A percentile compares a stretch with the other conserved stretches of the same genome.
Conservation (phyloP, 768 basidiomycete genomes). For the Tricholoma furcatifolium region DNA sequence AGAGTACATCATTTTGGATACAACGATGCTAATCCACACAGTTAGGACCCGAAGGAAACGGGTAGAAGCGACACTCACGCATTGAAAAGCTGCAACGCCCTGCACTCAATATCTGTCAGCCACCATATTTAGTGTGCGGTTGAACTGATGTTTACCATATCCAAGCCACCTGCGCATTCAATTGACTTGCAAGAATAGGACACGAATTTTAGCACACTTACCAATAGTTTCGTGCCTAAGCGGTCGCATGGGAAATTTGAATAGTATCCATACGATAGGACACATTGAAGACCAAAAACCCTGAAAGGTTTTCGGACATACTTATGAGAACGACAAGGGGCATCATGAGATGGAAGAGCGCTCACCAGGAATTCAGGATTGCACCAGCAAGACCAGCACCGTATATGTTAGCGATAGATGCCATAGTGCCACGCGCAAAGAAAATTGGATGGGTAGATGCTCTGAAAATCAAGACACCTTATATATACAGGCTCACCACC, state of each 20-base stretch:
- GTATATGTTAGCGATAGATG: not conserved
- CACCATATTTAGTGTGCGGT: not conserved
- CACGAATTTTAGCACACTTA: not conserved
- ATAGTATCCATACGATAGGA: not conserved
- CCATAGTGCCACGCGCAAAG: not conserved
- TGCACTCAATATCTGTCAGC: not conserved
- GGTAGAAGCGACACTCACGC: not conserved
- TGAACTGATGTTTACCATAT: not conserved
- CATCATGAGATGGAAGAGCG: not conserved
- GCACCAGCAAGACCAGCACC: not conserved
- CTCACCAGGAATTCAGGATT: not conserved
- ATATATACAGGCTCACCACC: no score
- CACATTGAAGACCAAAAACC: not conserved
- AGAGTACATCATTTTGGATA: not conserved
- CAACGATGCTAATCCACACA: not conserved
- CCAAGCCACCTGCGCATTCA: not conserved
- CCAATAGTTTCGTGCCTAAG: not conserved
- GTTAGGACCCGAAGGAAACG: not conserved
- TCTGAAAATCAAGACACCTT: no score
- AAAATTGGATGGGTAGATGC: no score
- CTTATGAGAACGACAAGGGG: not conserved
- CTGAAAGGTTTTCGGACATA: not conserved
- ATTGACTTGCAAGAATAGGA: not conserved
- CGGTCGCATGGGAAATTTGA: not conserved
- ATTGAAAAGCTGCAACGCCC: not conserved